phyloP scores from a whole-genome alignment of 441 rosid species.

The Erodium moschatum region DNA sequence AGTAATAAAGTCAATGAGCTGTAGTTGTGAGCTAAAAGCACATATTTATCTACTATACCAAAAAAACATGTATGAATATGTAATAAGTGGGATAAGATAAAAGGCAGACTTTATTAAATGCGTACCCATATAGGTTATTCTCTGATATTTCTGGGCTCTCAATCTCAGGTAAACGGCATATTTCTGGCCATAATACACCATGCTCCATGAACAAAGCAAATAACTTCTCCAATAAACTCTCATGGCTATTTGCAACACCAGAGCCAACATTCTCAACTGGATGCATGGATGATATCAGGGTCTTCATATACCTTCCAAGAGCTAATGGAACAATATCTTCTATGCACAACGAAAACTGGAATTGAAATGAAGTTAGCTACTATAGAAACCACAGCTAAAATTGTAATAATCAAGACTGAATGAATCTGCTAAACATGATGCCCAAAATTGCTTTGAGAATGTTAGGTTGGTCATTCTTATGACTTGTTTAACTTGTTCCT shows the following conservation, averaged over 20 bases:
- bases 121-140: conserved; percentile 74
- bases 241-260: conserved; percentile 37
- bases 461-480: not conserved
- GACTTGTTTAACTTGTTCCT: not conserved
- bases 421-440: conserved; percentile 1
- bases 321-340: conserved; percentile 92
- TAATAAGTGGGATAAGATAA: conserved; percentile 7
- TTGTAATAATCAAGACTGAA: not conserved
- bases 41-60: conserved; percentile 1
- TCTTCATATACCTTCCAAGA: conserved; percentile 76
- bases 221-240: conserved; percentile 68
- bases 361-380: conserved; percentile 28
- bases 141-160: conserved; percentile 65
- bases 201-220: conserved; percentile 89
- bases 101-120: conserved; percentile 8
- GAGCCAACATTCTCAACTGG: conserved; percentile 38
- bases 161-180: conserved; percentile 65
- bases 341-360: conserved; percentile 81
- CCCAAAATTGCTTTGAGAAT: not conserved
- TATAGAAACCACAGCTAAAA: conserved; percentile 10
- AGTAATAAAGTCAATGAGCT: conserved; percentile 7
- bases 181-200: conserved; percentile 85
- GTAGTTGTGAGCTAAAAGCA: conserved; percentile 7
- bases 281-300: conserved; percentile 53
- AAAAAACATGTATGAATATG: not conserved